Evolutionary conservation across 2,329 filamentous ascomycete genomes (phyloP), one percentile per base, ranked within the genome.

Genomic region (Pseudogymnoascus sp.): DNA sequence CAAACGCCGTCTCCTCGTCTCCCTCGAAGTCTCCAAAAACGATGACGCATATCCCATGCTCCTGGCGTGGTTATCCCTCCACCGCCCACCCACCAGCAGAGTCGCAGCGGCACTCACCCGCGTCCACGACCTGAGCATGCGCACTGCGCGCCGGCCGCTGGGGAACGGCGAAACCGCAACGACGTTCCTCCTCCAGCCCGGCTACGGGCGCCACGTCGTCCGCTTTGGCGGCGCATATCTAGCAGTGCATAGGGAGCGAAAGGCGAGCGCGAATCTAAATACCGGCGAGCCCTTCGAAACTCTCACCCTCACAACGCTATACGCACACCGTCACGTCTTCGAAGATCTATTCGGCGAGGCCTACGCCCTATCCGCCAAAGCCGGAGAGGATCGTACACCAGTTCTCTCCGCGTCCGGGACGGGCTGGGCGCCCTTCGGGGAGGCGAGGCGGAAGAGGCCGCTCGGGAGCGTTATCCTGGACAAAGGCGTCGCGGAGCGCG

Each of bases 21-120:
- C 97, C 69, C 86, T 99, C 69, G 94, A 99, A 75, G 96, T 99
- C 74, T 93, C 90, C 73, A 89, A 91, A 71, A 90, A 93, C 69
- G 94, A 99, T 75, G 86, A 91, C 47, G 92, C 93, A 1, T 99
- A 97, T 72, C 86, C 86, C 39, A 97, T 92, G 93, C 85, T 99
- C 41, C 81, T 99, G 8, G 87, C 92, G 66, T 99, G 94, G 92
- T 89, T 99, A 73, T 92, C 91, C 6, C 82, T 90, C 61, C 90
- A 91, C 66, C 90, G 91, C 59, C 81, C 85, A 60, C 74, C 78
- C 70, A 77, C 69, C 67, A 89, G 80, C 64, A 88, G 81, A 70
- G 25, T 87, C 36, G 79, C 80, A 18, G 80, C 77, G 30, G 80
- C 78, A 39, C 71, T 87, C 59, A 86, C 83, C 5, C 78, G 82